phyloP scores from a whole-genome alignment of 1,284 basidiomycete species.

The Cutaneotrichosporon mucoides region DNA sequence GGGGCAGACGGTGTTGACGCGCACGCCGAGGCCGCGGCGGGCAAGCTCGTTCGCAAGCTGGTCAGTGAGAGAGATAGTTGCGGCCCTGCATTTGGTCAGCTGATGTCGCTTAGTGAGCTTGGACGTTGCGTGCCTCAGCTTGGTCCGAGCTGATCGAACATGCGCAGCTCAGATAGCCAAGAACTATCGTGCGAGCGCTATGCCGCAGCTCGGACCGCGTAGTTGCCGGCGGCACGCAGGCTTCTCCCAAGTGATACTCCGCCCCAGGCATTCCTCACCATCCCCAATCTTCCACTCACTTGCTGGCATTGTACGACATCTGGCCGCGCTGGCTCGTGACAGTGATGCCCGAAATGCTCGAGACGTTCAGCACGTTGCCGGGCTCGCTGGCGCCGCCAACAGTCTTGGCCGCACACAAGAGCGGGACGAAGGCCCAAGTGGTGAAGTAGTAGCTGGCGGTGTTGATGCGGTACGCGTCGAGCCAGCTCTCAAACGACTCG shows the following conservation, averaged over 20 bases:
- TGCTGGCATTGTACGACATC: constrained; percentile 46
- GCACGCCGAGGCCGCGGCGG: constrained; percentile 24
- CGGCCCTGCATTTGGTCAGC: constrained; percentile 25
- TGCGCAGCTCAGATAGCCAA: no score
- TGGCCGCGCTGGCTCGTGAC: constrained; percentile 30
- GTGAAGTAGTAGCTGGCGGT: constrained; percentile 47
- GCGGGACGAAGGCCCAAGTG: constrained; percentile 47
- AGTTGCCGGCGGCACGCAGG: no score
- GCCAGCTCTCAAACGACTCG: constrained; percentile 41
- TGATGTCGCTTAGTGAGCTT: not conserved
- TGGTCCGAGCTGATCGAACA: no score
- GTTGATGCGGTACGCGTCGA: constrained; percentile 44
- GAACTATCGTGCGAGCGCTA: no score
- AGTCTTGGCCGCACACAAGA: constrained; percentile 40
- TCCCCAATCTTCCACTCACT: constrained; percentile 27
- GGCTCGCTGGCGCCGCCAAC: constrained; percentile 32
- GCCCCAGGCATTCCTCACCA: no score
- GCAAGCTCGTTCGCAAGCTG: constrained; percentile 32
- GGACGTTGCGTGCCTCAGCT: no score
- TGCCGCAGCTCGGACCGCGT: no score
- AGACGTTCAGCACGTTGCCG: constrained; percentile 47
- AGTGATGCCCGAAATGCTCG: constrained; percentile 22
- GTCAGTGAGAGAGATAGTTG: constrained; percentile 25
- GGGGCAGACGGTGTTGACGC: constrained; percentile 29
- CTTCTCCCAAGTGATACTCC: no score